Evolutionary conservation across 202 grass and related monocot species (phyloP).

Genomic region (Alloteropsis angusta): DNA sequence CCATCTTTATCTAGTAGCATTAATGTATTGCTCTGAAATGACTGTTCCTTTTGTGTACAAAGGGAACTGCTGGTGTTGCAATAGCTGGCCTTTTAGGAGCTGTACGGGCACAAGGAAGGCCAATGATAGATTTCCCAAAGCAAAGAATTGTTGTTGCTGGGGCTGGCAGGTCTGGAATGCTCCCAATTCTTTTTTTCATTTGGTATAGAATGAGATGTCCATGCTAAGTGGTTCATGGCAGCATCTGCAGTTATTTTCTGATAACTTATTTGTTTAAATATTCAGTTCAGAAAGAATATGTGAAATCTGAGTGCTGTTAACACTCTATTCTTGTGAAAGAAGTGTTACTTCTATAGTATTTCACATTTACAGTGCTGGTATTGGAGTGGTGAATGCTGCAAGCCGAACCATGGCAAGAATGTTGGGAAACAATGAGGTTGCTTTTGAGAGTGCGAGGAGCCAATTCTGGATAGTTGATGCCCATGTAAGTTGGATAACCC

Average conservation of each 20-base stretch:
- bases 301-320: neutral
- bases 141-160: conserved; percentile 98
- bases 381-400: conserved; percentile 95
- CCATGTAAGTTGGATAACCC: conserved; percentile 38
- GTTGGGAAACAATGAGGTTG: conserved; percentile 77
- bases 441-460: conserved; percentile 94
- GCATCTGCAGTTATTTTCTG: neutral
- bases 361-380: conserved; percentile 71
- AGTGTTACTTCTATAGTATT: conserved; percentile 21
- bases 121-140: conserved; percentile 97
- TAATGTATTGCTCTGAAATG: conserved; percentile 18
- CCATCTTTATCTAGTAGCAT: neutral
- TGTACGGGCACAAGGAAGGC: conserved; percentile 88
- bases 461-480: conserved; percentile 99
- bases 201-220: conserved; percentile 12
- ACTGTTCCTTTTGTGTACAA: conserved; percentile 35
- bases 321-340: neutral
- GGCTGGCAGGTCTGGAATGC: conserved; percentile 67
- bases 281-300: conserved; percentile 13
- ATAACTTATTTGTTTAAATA: neutral
- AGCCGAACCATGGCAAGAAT: conserved; percentile 96
- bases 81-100: conserved; percentile 98
- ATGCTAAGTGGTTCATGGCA: neutral
- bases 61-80: conserved; percentile 98
- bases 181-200: neutral